Percentiles rank a stretch among this genome's conserved stretches.
These are phyloP conservation scores for Brasilioporus rufonigricans DNA, from an alignment of 768 basidiomycete species.

Conservation along the genomic window DNA sequence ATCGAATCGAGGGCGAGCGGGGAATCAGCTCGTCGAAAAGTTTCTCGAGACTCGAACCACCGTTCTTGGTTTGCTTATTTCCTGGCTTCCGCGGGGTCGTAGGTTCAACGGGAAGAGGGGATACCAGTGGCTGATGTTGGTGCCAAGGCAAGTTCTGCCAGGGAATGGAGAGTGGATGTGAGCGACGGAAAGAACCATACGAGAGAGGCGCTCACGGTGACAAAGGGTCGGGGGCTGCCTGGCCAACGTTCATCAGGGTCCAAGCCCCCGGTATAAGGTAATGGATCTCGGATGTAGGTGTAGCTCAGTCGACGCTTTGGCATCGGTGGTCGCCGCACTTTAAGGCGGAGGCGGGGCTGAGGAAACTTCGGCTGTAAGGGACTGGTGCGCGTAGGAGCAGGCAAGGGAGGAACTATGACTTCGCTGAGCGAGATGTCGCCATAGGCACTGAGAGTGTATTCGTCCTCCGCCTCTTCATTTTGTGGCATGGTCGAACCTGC, in stretches of 20 bases:
- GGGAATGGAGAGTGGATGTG: background rate
- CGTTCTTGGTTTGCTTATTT: background rate
- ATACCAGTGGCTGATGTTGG: conserved; percentile 15
- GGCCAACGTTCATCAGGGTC: conserved; percentile 12
- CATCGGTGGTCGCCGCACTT: conserved; percentile 27
- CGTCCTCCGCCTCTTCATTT: conserved; percentile 27
- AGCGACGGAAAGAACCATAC: background rate
- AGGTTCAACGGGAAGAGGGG: conserved; percentile 1
- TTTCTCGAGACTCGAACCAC: conserved; percentile 11
- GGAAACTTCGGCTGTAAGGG: background rate
- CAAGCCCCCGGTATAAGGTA: background rate
- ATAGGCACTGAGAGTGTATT: conserved; percentile 41
- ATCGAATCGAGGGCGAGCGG: conserved; percentile 17
- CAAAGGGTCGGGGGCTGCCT: conserved; percentile 9
- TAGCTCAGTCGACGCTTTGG: conserved; percentile 22
- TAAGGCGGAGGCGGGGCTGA: conserved; percentile 24
- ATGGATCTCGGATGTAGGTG: conserved; percentile 8
- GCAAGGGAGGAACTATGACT: conserved; percentile 33
- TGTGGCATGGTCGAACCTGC: background rate
- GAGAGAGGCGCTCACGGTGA: conserved; percentile 12
- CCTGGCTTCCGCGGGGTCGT: background rate
- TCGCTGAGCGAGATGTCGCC: conserved; percentile 46
- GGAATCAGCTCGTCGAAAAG: conserved; percentile 14
- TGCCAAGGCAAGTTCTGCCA: conserved; percentile 11
- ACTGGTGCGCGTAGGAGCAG: background rate